phyloP scores from a whole-genome alignment of 345 rosid genomes.

The Populus deltoides region DNA sequence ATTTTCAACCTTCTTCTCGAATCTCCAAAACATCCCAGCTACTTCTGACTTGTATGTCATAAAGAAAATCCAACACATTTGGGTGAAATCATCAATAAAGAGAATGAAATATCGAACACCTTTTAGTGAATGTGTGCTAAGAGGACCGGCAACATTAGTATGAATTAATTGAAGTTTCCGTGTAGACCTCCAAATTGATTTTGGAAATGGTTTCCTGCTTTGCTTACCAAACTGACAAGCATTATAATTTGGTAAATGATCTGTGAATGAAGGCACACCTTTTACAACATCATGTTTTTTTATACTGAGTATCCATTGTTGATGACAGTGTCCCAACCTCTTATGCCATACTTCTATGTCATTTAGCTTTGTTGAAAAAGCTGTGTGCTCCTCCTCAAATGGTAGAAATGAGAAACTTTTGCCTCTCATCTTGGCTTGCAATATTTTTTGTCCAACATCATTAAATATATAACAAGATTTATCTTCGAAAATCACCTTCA shows the following conservation, averaged over 20 bases:
- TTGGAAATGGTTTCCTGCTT: not conserved
- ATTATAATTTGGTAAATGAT: not conserved
- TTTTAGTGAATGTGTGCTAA: not conserved
- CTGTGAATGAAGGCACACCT: not conserved
- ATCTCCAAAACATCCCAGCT: not conserved
- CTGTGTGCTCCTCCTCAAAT: not conserved
- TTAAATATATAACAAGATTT: not conserved
- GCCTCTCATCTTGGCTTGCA: not conserved
- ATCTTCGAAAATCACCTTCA: slow-evolving; percentile 4
- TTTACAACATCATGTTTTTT: not conserved
- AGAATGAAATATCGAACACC: not conserved
- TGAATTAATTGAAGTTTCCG: not conserved
- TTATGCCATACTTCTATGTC: not conserved
- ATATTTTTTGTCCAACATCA: not conserved
- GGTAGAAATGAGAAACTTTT: slow-evolving; percentile 10
- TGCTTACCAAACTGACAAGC: not conserved
- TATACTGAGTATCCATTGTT: too few relatives aligned
- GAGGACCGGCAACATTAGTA: not conserved
- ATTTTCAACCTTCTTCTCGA: not conserved
- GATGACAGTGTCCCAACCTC: not conserved
- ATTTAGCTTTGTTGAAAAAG: not conserved
- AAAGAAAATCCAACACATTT: not conserved
- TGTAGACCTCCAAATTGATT: not conserved
- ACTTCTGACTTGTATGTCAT: too few relatives aligned
- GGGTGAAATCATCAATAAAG: slow-evolving; percentile 4